phyloP scores from a whole-genome alignment of 805 yeast genomes.

The Naumovozyma castellii region DNA sequence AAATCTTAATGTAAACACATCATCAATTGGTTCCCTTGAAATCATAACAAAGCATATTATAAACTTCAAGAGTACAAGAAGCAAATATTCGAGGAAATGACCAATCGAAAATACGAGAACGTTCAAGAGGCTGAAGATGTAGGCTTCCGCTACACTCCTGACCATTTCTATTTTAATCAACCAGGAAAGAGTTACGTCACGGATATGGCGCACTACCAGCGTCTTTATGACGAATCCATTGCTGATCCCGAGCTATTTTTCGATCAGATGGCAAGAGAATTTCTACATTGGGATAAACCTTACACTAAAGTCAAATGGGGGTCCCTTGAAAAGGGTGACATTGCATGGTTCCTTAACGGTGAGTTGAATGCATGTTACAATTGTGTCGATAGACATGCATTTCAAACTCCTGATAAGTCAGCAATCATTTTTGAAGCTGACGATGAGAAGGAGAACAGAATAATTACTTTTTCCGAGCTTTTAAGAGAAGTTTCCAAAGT shows the following conservation, averaged over 20 bases:
- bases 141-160: slow-evolving; percentile 28
- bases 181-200: slow-evolving; percentile 41
- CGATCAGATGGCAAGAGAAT: slow-evolving; percentile 65
- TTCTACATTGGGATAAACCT: slow-evolving; percentile 69
- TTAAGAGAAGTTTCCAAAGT: slow-evolving; percentile 75
- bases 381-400: slow-evolving; percentile 93
- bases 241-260: slow-evolving; percentile 76
- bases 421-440: slow-evolving; percentile 92
- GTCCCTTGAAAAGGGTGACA: slow-evolving; percentile 61
- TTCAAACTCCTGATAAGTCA: slow-evolving; percentile 71
- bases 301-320: slow-evolving; percentile 46
- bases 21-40: too few species aligned
- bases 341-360: slow-evolving; percentile 93
- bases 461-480: slow-evolving; percentile 77
- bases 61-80: neutral
- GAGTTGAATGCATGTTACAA: slow-evolving; percentile 87
- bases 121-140: slow-evolving; percentile 36
- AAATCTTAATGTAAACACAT: too few species aligned
- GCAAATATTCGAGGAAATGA: too few species aligned
- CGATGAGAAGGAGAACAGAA: slow-evolving; percentile 64
- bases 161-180: slow-evolving; percentile 33
- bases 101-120: slow-evolving; percentile 23
- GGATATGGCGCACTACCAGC: slow-evolving; percentile 58
- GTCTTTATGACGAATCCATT: slow-evolving; percentile 69
- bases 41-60: too few species aligned